phyloP scores from a whole-genome alignment of 2,329 filamentous ascomycete genomes.

The Hymenoscyphus fructigenus region DNA sequence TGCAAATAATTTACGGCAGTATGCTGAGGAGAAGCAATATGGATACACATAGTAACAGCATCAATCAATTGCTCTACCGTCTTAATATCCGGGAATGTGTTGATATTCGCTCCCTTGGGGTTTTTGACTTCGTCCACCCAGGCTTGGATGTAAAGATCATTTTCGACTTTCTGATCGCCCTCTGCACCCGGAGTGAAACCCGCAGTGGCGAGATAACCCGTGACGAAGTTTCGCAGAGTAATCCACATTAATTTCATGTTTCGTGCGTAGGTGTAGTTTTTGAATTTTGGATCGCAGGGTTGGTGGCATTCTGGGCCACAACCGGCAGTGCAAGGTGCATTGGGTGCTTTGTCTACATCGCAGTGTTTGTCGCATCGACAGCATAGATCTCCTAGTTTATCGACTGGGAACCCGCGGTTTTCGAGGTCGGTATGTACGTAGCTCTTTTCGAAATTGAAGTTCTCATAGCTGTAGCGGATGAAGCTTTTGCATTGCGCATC shows the following conservation, averaged over 20 bases:
- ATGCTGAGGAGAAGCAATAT: constrained; percentile 51
- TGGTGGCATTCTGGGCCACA: background rate
- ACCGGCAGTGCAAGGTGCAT: background rate
- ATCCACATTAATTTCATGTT: constrained; percentile 48
- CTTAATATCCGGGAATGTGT: constrained; percentile 44
- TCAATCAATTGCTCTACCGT: constrained; percentile 45
- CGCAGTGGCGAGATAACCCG: constrained; percentile 37
- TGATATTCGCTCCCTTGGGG: constrained; percentile 40
- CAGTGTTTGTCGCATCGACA: background rate
- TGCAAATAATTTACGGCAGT: constrained; percentile 50
- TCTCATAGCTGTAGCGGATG: constrained; percentile 43
- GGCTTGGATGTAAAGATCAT: constrained; percentile 38
- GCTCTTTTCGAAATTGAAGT: constrained; percentile 44
- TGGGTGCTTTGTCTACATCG: background rate
- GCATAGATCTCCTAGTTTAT: constrained; percentile 29
- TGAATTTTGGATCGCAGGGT: constrained; percentile 39
- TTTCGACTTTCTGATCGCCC: constrained; percentile 33
- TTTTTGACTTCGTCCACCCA: constrained; percentile 44
- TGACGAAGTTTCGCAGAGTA: constrained; percentile 44
- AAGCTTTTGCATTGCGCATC: constrained; percentile 40
- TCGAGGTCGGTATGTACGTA: constrained; percentile 45
- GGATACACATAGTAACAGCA: constrained; percentile 52
- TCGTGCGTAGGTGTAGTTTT: constrained; percentile 50
- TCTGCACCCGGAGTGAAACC: constrained; percentile 33
- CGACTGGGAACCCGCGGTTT: constrained; percentile 43